Base-by-base conservation (phyloP, 805 yeast genomes). In the Trichomonascus vanleenenianus region DNA sequence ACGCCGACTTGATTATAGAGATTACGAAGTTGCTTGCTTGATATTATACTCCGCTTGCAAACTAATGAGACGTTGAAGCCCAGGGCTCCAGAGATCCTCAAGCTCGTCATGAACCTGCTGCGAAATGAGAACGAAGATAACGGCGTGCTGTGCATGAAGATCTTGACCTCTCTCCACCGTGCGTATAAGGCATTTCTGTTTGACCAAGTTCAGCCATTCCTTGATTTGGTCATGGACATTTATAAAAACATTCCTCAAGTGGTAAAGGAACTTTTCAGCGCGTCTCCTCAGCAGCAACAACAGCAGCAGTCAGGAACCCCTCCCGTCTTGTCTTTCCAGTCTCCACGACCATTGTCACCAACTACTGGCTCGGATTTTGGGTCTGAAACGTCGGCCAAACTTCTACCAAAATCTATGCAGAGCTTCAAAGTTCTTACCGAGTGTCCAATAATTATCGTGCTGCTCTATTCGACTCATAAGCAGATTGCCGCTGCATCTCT, bases 401-500 rank as follows among this genome's bases (percentile, higher is more conserved):
- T 74, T 2, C 69, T 88, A 44, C 74, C 74, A 38, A 76, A 74
- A 50, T 83, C 96, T 3, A 75, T 85, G 75, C 72, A 63, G 52
- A 88, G 97, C 1, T 91, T 93, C 72, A 89, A 88, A 60, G 86
- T 91, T 11, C 73, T 93, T 49, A 85, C 96, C 0, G 99, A 93
- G 62, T 89, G 97, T 60, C 99, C 99, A 8, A 91, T 93, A 34
- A 88, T 96, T 3, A 84, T 93, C 81, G 98, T 93, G 2, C 79
- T 96, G 6, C 70, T 94, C 43, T 87, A 86, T 56, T 85, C 96
- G 1, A 80, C 95, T 0, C 88, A 89, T 66, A 86, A 88, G 59
- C 78, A 78, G 31, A 65, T 87, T 43, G 85, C 84, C 1, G 76
- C 77, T 40, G 67, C 83, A 0, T 78, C 91, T 2, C 70, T 93